Conservation (phyloP, 768 basidiomycete genomes). For the Suillus spraguei region DNA sequence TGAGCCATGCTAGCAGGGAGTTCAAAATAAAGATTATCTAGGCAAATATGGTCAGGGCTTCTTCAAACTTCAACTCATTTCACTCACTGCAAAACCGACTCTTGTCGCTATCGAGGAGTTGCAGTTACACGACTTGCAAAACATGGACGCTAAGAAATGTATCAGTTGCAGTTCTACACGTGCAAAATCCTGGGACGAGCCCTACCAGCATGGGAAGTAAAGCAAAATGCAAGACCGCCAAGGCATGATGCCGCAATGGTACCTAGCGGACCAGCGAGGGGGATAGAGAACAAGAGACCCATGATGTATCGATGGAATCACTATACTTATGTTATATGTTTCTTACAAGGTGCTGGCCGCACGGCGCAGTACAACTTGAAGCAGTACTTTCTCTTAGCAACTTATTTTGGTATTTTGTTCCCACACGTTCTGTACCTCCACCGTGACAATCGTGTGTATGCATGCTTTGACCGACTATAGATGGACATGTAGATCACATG, state of each 20-base stretch:
- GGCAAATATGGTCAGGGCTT: constrained; percentile 3
- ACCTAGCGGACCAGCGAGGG: constrained; percentile 65
- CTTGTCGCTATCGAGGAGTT: constrained; percentile 98
- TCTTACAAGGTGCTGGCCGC: not conserved
- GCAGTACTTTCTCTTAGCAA: not conserved
- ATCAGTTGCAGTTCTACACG: constrained; percentile 15
- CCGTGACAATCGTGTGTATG: too few relatives aligned
- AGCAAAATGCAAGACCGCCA: constrained; percentile 82
- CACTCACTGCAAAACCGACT: constrained; percentile 87
- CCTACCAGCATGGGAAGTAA: constrained; percentile 81
- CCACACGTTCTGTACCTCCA: not conserved
- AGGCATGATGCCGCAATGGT: constrained; percentile 84
- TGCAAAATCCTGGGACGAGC: constrained; percentile 15
- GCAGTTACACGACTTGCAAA: constrained; percentile 98
- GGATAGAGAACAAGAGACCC: constrained; percentile 76
- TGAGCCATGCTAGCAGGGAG: constrained; percentile 95
- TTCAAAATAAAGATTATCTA: constrained; percentile 95
- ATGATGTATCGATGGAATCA: constrained; percentile 38
- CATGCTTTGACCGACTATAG: too few relatives aligned
- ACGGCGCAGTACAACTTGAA: not conserved
- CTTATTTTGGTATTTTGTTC: constrained; percentile 7
- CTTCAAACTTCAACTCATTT: not conserved
- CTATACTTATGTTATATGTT: not conserved
- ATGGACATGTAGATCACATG: too few relatives aligned
- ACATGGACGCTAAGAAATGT: constrained; percentile 74